Conservation (phyloP, 2,329 filamentous ascomycete species). For the Exophiala bonariae region DNA sequence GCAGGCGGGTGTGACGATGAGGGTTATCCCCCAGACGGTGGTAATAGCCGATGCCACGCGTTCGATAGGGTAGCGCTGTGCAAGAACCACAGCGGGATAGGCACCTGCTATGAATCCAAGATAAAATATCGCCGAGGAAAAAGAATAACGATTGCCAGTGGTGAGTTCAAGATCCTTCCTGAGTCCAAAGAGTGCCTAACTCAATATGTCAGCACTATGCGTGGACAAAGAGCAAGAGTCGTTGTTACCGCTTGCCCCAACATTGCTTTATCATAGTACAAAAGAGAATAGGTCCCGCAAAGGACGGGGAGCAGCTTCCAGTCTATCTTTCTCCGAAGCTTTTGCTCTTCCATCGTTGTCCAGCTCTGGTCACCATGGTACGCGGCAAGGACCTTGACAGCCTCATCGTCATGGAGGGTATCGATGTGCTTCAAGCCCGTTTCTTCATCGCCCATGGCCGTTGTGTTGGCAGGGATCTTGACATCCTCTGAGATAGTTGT, state of each 20-base stretch:
- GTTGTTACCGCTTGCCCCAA: slow-evolving; percentile 49
- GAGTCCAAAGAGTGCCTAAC: slow-evolving; percentile 43
- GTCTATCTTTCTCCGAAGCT: slow-evolving; percentile 37
- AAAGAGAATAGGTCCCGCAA: slow-evolving; percentile 48
- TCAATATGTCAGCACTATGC: background rate
- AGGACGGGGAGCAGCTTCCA: slow-evolving; percentile 51
- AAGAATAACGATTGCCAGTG: slow-evolving; percentile 42
- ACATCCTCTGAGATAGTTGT: slow-evolving; percentile 2
- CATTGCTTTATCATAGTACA: slow-evolving; percentile 60
- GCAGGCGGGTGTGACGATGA: slow-evolving; percentile 68
- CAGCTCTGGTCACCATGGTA: slow-evolving; percentile 46
- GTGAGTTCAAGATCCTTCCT: slow-evolving; percentile 41
- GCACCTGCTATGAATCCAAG: slow-evolving; percentile 74
- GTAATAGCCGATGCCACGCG: slow-evolving; percentile 64
- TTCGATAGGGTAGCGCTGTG: slow-evolving; percentile 67
- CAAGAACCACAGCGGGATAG: slow-evolving; percentile 69
- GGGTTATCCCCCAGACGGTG: slow-evolving; percentile 65
- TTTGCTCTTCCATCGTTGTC: slow-evolving; percentile 40
- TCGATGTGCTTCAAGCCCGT: slow-evolving; percentile 26
- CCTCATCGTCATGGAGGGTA: slow-evolving; percentile 41
- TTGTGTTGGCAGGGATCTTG: background rate
- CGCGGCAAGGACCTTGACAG: slow-evolving; percentile 40
- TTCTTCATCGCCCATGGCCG: background rate
- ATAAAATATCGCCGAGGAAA: slow-evolving; percentile 53
- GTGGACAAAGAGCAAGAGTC: background rate